Percentiles rank a stretch among this genome's conserved stretches.
These are phyloP conservation scores for Aspergillus kassunensis DNA, from an alignment of 495 filamentous ascomycete genomes.

Conservation along the genomic window DNA sequence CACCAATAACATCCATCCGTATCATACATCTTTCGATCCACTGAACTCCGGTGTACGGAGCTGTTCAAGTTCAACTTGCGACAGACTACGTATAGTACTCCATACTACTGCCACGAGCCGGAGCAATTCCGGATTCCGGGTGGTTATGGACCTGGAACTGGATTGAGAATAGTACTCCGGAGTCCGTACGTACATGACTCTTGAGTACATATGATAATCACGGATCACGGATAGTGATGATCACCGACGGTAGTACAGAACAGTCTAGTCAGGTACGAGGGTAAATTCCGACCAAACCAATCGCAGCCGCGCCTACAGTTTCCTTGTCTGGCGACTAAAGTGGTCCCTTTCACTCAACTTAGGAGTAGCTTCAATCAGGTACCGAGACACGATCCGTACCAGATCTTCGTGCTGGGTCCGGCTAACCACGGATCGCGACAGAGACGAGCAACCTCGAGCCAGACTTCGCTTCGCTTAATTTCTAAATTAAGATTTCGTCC, in stretches of 20 bases:
- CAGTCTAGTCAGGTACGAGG: slow-evolving; percentile 5
- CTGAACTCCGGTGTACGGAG: too few species aligned
- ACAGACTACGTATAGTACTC: too few species aligned
- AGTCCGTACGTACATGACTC: background rate
- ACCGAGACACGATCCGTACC: background rate
- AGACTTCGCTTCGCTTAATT: slow-evolving; percentile 2
- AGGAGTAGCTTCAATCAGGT: background rate
- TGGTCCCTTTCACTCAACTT: too few species aligned
- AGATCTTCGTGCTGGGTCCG: background rate
- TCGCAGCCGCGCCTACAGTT: slow-evolving; percentile 3
- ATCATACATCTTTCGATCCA: background rate
- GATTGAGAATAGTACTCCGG: too few species aligned
- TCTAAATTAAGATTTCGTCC: background rate
- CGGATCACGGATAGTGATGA: slow-evolving; percentile 18
- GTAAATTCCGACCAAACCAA: slow-evolving; percentile 3
- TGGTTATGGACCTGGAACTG: too few species aligned
- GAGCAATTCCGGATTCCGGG: too few species aligned
- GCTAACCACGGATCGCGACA: background rate
- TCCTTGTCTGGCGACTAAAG: background rate
- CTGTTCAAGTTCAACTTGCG: too few species aligned
- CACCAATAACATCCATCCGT: background rate
- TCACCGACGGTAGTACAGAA: slow-evolving; percentile 11
- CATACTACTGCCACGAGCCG: too few species aligned
- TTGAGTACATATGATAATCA: slow-evolving; percentile 6
- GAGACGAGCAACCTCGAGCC: background rate